A percentile compares a stretch with the other conserved stretches of the same genome.
These are phyloP conservation scores for Podospora anserina DNA, from an alignment of 495 filamentous ascomycete genomes.

Conservation along the genomic window DNA sequence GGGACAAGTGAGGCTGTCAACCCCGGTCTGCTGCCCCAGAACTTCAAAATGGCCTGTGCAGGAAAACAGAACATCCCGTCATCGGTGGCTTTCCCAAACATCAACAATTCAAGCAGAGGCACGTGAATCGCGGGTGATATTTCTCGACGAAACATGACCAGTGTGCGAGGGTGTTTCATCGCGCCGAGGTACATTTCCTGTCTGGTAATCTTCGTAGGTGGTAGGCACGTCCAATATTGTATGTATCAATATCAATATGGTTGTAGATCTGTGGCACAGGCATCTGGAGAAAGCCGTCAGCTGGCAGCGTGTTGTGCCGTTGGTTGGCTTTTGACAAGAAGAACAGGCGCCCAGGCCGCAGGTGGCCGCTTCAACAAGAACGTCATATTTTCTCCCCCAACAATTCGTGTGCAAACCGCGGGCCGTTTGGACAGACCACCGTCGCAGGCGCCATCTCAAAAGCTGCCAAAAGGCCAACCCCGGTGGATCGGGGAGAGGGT, in stretches of 20 bases:
- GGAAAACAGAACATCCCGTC: neutral
- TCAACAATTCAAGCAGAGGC: neutral
- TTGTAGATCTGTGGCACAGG: neutral
- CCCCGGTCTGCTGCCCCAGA: neutral
- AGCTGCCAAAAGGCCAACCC: neutral
- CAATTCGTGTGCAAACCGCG: neutral
- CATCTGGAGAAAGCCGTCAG: neutral
- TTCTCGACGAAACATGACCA: neutral
- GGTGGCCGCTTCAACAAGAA: neutral
- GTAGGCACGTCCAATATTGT: neutral
- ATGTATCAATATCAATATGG: neutral
- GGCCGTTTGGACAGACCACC: conserved; percentile 3
- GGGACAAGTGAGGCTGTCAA: neutral
- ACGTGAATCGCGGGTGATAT: neutral
- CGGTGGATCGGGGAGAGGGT: conserved; percentile 14
- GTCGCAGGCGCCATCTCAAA: conserved; percentile 3
- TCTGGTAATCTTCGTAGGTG: neutral
- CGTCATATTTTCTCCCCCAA: neutral
- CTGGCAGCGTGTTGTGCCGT: neutral
- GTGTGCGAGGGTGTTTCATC: neutral
- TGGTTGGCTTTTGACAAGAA: neutral
- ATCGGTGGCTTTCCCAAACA: neutral
- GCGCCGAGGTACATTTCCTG: neutral
- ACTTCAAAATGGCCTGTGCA: neutral
- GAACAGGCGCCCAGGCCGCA: conserved; percentile 2